phyloP scores from a whole-genome alignment of 306 rosid species.

The Malus asiatica region DNA sequence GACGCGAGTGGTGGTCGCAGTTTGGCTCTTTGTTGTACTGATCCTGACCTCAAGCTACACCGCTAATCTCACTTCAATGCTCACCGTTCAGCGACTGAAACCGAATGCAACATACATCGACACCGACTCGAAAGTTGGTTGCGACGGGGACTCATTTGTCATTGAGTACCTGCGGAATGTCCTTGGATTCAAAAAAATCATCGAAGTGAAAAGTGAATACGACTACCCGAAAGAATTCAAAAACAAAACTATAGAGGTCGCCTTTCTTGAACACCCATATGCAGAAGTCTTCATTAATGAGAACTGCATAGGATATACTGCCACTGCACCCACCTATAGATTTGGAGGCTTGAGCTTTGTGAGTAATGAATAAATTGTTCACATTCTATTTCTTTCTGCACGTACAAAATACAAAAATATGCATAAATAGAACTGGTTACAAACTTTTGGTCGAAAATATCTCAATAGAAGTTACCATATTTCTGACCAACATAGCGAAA shows the following conservation, averaged over 20 bases:
- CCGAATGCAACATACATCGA: conserved; percentile 28
- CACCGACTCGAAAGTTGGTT: conserved; percentile 44
- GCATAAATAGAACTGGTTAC: no score
- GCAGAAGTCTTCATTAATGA: conserved; percentile 36
- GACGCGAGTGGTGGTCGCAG: conserved; percentile 36
- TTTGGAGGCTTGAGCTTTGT: conserved; percentile 70
- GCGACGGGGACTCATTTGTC: conserved; percentile 35
- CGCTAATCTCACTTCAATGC: conserved; percentile 64
- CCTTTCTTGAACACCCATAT: conserved; percentile 59
- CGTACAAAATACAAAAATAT: no score
- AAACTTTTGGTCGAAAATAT: no score
- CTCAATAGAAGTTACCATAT: not conserved
- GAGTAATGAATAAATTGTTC: conserved; percentile 11
- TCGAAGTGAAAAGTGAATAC: conserved; percentile 13
- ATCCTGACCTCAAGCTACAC: conserved; percentile 61
- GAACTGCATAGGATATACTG: conserved; percentile 36
- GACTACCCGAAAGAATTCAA: conserved; percentile 18
- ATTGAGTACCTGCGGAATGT: conserved; percentile 17
- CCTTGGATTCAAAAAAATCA: conserved; percentile 12
- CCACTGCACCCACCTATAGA: conserved; percentile 24
- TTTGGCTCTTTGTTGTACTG: conserved; percentile 56
- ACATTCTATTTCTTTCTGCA: no score
- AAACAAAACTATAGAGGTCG: conserved; percentile 40
- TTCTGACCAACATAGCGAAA: no score
- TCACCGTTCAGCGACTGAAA: conserved; percentile 40